These are phyloP conservation scores for Uronychia binucleata DNA, from an alignment of 73 alveolate genomes.

Conservation along the genomic window DNA sequence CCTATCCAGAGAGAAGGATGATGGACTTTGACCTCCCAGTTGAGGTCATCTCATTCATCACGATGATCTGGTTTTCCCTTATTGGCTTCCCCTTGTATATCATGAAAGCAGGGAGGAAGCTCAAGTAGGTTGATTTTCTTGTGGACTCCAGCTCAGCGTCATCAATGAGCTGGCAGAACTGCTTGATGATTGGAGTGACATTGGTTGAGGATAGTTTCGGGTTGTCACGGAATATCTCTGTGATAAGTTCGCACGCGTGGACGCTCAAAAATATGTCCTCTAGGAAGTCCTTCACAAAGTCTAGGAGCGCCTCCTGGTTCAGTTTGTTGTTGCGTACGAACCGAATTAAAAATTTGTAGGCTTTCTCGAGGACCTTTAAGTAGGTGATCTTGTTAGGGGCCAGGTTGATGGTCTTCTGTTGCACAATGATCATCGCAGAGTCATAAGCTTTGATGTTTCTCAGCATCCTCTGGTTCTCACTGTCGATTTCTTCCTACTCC, in stretches of 20 bases:
- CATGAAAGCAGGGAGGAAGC: neutral
- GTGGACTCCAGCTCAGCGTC: neutral
- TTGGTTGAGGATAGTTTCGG: constrained; percentile 16
- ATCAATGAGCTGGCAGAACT: constrained; percentile 19
- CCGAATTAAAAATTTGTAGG: constrained; percentile 11
- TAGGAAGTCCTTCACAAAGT: constrained; percentile 19
- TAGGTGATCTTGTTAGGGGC: neutral
- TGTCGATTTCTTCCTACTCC: constrained; percentile 12
- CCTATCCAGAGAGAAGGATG: neutral
- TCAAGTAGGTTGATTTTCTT: neutral
- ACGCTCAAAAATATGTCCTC: constrained; percentile 34
- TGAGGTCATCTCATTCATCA: neutral
- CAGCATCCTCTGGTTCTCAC: constrained; percentile 43
- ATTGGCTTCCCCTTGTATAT: neutral
- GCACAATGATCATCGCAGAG: constrained; percentile 5
- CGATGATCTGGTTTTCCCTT: neutral
- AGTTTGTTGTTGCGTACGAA: constrained; percentile 11
- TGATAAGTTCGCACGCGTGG: constrained; percentile 37
- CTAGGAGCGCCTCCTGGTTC: constrained; percentile 17
- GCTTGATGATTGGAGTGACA: constrained; percentile 18
- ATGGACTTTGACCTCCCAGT: neutral
- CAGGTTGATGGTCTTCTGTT: constrained; percentile 7
- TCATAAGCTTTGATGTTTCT: constrained; percentile 27
- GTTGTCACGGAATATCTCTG: constrained; percentile 42
- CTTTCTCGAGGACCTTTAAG: constrained; percentile 13